Percentiles rank a stretch among this genome's conserved stretches.
These are phyloP conservation scores for Xylaria intraflava DNA, from an alignment of 495 filamentous ascomycete genomes.

Conservation along the genomic window DNA sequence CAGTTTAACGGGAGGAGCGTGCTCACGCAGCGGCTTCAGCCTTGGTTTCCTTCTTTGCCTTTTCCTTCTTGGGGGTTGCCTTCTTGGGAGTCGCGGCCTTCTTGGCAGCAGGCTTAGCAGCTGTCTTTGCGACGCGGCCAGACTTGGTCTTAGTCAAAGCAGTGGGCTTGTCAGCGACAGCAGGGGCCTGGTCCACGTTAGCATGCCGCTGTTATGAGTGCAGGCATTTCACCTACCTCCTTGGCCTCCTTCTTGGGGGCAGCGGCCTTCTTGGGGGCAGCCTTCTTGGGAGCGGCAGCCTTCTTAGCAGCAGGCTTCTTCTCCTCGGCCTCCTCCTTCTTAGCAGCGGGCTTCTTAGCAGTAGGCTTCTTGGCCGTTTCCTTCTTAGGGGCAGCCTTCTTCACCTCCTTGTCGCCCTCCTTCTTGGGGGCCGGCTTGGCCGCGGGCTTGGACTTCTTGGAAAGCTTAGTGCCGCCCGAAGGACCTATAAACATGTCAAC, in stretches of 20 bases:
- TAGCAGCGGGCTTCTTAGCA: constrained; percentile 40
- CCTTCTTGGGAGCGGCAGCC: constrained; percentile 48
- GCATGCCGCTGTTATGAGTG: not conserved
- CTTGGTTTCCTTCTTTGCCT: constrained; percentile 56
- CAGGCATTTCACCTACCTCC: constrained; percentile 27
- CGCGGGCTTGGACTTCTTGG: constrained; percentile 63
- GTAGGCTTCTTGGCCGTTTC: constrained; percentile 38
- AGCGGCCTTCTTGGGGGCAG: constrained; percentile 48
- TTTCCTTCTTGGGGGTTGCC: constrained; percentile 59
- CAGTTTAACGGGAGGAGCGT: not conserved
- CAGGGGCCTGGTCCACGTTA: constrained; percentile 34
- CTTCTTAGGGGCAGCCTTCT: constrained; percentile 32
- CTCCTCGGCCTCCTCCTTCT: constrained; percentile 43
- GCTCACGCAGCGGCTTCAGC: constrained; percentile 36
- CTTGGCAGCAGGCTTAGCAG: constrained; percentile 51
- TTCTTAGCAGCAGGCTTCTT: constrained; percentile 48
- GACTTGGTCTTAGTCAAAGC: constrained; percentile 83
- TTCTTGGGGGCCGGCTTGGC: constrained; percentile 43
- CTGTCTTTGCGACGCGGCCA: constrained; percentile 73
- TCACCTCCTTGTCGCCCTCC: constrained; percentile 42
- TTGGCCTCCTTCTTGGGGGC: constrained; percentile 40
- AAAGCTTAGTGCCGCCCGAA: constrained; percentile 94
- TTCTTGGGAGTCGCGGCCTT: constrained; percentile 53
- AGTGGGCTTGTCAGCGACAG: constrained; percentile 67
- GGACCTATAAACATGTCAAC: constrained; percentile 51